Percentiles rank a stretch among this genome's conserved stretches.
Conservation (phyloP, 371 early-diverging fungal genomes). For the Mycotypha africana region DNA sequence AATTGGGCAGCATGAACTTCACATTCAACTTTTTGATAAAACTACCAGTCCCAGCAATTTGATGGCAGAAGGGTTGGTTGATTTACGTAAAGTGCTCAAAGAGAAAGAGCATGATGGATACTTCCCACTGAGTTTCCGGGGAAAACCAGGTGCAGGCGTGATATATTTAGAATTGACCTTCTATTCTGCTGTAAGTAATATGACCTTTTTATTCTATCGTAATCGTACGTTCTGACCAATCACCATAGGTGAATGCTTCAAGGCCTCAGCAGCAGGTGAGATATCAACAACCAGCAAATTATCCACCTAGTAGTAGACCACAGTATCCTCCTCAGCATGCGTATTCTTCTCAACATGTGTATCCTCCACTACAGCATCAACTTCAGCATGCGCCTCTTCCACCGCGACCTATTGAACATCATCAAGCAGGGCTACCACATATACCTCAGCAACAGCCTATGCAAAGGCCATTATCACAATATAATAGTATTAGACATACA, state of each 20-base stretch:
- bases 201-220: not conserved
- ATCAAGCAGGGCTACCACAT: no score
- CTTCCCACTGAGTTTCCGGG: constrained; percentile 13
- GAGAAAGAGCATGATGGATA: constrained; percentile 30
- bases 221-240: no score
- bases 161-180: constrained; percentile 35
- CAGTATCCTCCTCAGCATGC: not conserved
- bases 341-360: no score
- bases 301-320: constrained; percentile 5
- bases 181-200: constrained; percentile 23
- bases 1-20: constrained; percentile 14
- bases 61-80: constrained; percentile 22
- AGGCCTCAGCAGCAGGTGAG: constrained; percentile 18
- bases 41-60: constrained; percentile 13
- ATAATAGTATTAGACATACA: not conserved
- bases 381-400: no score
- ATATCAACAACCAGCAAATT: constrained; percentile 10
- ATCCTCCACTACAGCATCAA: not conserved
- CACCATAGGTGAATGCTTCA: not conserved
- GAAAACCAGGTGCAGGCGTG: constrained; percentile 18
- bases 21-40: constrained; percentile 23
- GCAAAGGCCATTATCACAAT: not conserved
- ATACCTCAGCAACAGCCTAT: not conserved
- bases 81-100: constrained; percentile 21
- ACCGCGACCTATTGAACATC: no score